Conservation (phyloP, 2,329 filamentous ascomycete genomes). For the Diaporthe capsici region DNA sequence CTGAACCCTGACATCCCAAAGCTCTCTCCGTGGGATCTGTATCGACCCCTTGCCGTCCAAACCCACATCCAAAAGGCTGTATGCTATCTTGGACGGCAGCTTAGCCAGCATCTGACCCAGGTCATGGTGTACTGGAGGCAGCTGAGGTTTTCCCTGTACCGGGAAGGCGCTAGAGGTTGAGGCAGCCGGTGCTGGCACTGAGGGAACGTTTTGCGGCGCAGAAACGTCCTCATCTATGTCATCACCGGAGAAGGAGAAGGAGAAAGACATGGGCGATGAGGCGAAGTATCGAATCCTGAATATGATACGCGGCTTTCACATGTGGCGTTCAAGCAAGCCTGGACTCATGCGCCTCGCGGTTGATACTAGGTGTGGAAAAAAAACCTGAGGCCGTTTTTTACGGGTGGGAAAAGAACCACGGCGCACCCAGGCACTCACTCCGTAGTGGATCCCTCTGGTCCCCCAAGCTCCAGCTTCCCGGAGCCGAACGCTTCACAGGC, state of each 20-base stretch:
- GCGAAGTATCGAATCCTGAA: neutral
- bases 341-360: neutral
- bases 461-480: constrained; percentile 14
- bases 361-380: neutral
- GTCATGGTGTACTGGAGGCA: constrained; percentile 67
- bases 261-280: constrained; percentile 61
- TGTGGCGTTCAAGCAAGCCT: constrained; percentile 3
- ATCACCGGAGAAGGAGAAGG: constrained; percentile 74
- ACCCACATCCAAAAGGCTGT: constrained; percentile 71
- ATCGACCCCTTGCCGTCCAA: constrained; percentile 70
- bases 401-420: neutral
- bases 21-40: constrained; percentile 78
- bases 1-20: constrained; percentile 87
- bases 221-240: constrained; percentile 70
- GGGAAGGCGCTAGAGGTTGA: constrained; percentile 67
- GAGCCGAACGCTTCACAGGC: constrained; percentile 19
- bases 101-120: constrained; percentile 65
- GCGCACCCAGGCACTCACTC: neutral
- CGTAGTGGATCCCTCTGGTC: neutral
- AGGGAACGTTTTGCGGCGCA: constrained; percentile 25
- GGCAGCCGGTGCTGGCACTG: constrained; percentile 44
- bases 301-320: neutral
- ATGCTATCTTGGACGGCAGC: constrained; percentile 82
- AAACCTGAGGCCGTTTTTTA: constrained; percentile 25
- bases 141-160: constrained; percentile 71